Evolutionary conservation across 805 yeast genomes (phyloP), one percentile per base, ranked within the genome.

Genomic region (Pichia cabralensis): DNA sequence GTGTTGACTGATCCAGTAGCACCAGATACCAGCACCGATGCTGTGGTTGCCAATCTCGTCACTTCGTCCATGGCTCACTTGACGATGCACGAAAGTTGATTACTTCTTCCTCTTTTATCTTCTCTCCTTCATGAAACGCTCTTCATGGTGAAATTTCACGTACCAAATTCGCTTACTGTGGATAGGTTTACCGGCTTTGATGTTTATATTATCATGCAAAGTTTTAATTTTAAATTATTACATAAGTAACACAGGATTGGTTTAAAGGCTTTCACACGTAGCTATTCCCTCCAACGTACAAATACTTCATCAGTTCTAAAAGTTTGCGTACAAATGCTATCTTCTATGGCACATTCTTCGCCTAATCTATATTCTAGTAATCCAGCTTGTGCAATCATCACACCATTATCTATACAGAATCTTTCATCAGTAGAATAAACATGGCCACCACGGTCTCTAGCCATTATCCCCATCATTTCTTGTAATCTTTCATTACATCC

Each of bases 371-470:
- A 86, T 34, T 81, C 83, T 39, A 92, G 56, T 31, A 92, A 61
- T 0, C 98, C 98, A 0, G 98, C 97, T 50, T 92, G 98, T 1
- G 98, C 98, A 49, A 92, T 92, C 98, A 92, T 92, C 25, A 89
- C 92, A 9, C 98, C 98, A 51, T 92, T 92, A 54, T 92, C 98
- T 28, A 92, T 92, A 59, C 98, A 92, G 53, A 92, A 89, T 39
- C 97, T 61, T 52, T 92, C 97, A 56, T 92, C 98, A 0, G 98
- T 92, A 3, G 98, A 96, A 53, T 68, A 85, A 4, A 92, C 79
- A n/a, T 73, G 67, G 0, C 97, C 97, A 45, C 77, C 76, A 44
- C 98, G 65, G 49, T 88, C 97, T 29, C 68, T 56, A 15, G 89
- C 94, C 98, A 92, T 92, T 30, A 70, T 60, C n/a, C 71, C 82